A percentile compares a stretch with the other conserved stretches of the same genome.
Conservation (phyloP, 2,329 filamentous ascomycete genomes). For the Tolypocladium ovalisporum region DNA sequence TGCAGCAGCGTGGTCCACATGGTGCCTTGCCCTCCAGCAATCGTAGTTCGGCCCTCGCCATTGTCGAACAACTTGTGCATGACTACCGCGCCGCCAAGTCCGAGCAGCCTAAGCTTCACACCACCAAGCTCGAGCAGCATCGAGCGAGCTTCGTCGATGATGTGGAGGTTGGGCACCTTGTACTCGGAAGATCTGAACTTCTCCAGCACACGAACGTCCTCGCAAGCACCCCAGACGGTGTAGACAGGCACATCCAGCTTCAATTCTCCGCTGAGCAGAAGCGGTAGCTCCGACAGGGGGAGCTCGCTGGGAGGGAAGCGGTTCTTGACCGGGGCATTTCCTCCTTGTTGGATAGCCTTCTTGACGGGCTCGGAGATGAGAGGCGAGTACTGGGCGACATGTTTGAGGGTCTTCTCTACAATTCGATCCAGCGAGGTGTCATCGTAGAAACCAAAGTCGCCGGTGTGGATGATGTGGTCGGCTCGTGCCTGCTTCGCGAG, state of each 20-base stretch:
- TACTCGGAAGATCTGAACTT: conserved; percentile 97
- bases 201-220: conserved; percentile 94
- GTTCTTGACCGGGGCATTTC: conserved; percentile 71
- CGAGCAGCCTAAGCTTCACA: conserved; percentile 88
- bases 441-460: conserved; percentile 99
- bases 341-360: conserved; percentile 53
- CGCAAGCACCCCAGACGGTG: conserved; percentile 97
- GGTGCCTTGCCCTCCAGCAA: conserved; percentile 93
- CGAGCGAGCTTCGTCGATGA: conserved; percentile 96
- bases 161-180: conserved; percentile 93
- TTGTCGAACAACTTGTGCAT: conserved; percentile 99
- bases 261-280: conserved; percentile 77
- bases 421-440: conserved; percentile 91
- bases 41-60: conserved; percentile 92
- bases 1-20: conserved; percentile 99
- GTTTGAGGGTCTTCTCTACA: conserved; percentile 96
- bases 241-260: conserved; percentile 95
- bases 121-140: conserved; percentile 90
- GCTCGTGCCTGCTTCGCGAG: conserved; percentile 89
- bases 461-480: conserved; percentile 96
- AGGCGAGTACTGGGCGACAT: conserved; percentile 97
- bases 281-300: conserved; percentile 82
- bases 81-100: conserved; percentile 89
- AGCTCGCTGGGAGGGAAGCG: conserved; percentile 74
- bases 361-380: conserved; percentile 71